Evolutionary conservation across 148 eudicot species (phyloP).

Genomic region (Rhododendron ferrugineum): DNA sequence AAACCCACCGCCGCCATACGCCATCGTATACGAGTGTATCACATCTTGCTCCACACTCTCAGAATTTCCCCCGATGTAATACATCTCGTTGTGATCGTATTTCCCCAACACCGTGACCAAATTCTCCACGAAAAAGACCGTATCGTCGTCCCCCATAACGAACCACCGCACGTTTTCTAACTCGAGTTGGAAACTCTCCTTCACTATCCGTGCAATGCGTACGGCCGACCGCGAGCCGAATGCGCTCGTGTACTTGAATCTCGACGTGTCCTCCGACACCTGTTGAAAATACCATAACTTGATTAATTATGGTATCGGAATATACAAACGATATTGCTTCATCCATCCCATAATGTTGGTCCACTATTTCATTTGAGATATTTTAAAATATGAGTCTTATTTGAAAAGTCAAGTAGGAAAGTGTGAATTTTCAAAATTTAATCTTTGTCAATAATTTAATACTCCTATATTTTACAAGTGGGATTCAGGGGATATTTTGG

Average conservation of each 20-base stretch:
- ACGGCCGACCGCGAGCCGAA: slow-evolving; percentile 29
- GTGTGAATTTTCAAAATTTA: no score
- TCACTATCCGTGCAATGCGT: slow-evolving; percentile 36
- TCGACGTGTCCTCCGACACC: slow-evolving; percentile 28
- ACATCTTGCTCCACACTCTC: slow-evolving; percentile 41
- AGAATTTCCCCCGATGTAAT: slow-evolving; percentile 40
- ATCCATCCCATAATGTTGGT: no score
- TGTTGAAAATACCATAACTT: not conserved
- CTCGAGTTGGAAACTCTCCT: slow-evolving; percentile 39
- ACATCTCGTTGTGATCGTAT: slow-evolving; percentile 46
- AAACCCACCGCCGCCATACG: slow-evolving; percentile 44
- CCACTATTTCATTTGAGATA: no score
- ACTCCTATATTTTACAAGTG: no score
- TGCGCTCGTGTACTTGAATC: slow-evolving; percentile 33
- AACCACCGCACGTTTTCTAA: slow-evolving; percentile 41
- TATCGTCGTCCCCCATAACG: slow-evolving; percentile 51
- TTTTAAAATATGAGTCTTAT: no score
- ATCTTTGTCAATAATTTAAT: no score
- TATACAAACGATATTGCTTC: no score
- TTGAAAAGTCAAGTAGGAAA: no score
- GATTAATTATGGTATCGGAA: no score
- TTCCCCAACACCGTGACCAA: slow-evolving; percentile 30
- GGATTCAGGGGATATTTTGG: no score
- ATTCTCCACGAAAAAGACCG: slow-evolving; percentile 40
- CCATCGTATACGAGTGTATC: slow-evolving; percentile 33